Evolutionary conservation across 108 stramenopile genomes (phyloP).

Genomic region (Pseudonitzschia delicatissima): DNA sequence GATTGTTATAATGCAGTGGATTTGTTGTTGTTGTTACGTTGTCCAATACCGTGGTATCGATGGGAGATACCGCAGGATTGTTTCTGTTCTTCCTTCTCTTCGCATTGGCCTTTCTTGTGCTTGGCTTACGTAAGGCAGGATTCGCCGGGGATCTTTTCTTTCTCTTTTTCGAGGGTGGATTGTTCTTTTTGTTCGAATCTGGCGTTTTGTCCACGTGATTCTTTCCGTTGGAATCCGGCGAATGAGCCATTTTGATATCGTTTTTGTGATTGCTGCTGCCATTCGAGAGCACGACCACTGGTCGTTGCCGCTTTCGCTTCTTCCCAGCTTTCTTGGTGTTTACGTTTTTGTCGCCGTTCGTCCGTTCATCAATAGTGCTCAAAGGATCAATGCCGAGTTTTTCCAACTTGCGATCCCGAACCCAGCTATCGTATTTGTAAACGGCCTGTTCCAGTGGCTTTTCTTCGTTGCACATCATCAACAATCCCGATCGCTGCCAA

Average conservation of each 20-base stretch:
- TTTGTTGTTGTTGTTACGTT: too few species aligned
- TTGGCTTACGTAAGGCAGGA: too few species aligned
- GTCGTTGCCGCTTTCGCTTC: neutral
- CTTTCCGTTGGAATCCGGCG: neutral
- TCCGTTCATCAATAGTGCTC: neutral
- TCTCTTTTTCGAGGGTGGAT: too few species aligned
- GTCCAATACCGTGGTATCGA: too few species aligned
- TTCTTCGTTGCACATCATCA: neutral
- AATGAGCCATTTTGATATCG: neutral
- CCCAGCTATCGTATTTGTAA: neutral
- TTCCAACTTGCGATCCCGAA: neutral
- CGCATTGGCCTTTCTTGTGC: too few species aligned
- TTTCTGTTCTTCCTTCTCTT: too few species aligned
- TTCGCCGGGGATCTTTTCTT: too few species aligned
- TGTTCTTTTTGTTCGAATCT: too few species aligned
- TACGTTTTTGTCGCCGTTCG: neutral
- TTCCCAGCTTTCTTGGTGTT: neutral
- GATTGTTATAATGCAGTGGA: too few species aligned
- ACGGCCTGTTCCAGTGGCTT: neutral
- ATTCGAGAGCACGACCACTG: neutral
- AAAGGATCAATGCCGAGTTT: too few species aligned
- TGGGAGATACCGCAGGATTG: too few species aligned
- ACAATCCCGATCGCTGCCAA: conserved; percentile 1
- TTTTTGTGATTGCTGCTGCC: neutral
- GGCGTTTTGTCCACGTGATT: too few species aligned